Base-by-base conservation (phyloP, 1,284 basidiomycete species). In the Baeospora myosura region DNA sequence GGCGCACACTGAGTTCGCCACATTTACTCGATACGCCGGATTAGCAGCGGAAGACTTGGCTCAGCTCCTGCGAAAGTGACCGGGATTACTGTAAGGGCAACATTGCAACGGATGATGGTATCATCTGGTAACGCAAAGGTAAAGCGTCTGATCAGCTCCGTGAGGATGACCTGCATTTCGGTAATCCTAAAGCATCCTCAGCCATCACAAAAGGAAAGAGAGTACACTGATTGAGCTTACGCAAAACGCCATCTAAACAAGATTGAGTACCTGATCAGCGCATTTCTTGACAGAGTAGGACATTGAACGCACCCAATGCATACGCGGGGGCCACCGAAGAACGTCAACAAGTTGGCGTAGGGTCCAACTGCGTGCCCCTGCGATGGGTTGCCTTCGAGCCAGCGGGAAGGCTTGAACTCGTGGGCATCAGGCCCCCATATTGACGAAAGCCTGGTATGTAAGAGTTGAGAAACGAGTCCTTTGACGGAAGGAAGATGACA, bases 391-490 rank as follows among this genome's bases (percentile, higher is more conserved):
- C 52, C 40, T 10, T 49, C 24, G 16, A 57, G 49, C 45, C 60
- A 59, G n/a, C 58, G 55, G 4, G 48, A 38, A 0, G 62, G 63
- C 31, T 57, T 53, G 50, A 58, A 64, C n/a, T 45, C 42, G 22
- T 58, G 39, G 6, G 59, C 55, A 31, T 64, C 57, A 5, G 53
- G 47, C 3, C 62, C 62, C 57, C 60, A 64, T 1, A 63, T 49
- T 2, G 55, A 47, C 4, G 50, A 46, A 3, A 55, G 40, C 20
- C 59, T 63, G 28, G 10, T n/a, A 41, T 12, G 16, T 16, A 25
- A 4, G 6, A 28, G 14, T 22, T 14, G 12, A 38, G 10, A 3
- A 12, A 32, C 10, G 4, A 12, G 12, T 32, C 18, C 20, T 8
- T 8, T 20, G n/a, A 22, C 6, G 7, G 16, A 10, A 20, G 12